Percentiles rank a stretch among this genome's conserved stretches.
phyloP scores from a whole-genome alignment of 495 filamentous ascomycete species.

The Penicillium fimorum region DNA sequence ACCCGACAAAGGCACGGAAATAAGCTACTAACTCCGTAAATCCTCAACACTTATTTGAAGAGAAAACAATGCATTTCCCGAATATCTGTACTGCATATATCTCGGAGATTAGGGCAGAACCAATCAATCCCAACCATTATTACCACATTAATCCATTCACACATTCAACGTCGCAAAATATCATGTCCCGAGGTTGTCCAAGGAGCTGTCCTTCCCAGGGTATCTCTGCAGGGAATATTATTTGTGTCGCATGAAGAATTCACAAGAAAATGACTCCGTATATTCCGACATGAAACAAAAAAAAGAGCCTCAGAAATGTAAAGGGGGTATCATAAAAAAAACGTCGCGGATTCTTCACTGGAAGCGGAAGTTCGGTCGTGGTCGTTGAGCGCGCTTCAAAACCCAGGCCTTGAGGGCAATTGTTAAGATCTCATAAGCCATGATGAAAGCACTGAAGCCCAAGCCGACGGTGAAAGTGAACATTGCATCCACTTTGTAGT shows the following conservation, averaged over 20 bases:
- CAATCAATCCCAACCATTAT: not conserved
- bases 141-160: conserved; percentile 6
- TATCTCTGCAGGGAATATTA: not conserved
- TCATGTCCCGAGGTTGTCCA: not conserved
- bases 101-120: not conserved
- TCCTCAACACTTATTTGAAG: not conserved
- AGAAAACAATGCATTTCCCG: not conserved
- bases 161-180: not conserved
- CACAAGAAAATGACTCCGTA: conserved; percentile 1
- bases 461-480: conserved; percentile 89
- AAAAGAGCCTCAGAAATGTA: conserved; percentile 16
- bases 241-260: not conserved
- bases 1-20: not conserved
- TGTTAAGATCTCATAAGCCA: conserved; percentile 77
- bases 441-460: conserved; percentile 77
- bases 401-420: conserved; percentile 94
- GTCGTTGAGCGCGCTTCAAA: conserved; percentile 54
- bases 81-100: conserved; percentile 8
- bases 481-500: conserved; percentile 74
- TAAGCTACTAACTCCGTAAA: not conserved
- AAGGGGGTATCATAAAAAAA: conserved; percentile 28
- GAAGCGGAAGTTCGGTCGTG: conserved; percentile 27
- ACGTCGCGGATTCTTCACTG: conserved; percentile 12
- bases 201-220: not conserved
- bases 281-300: conserved; percentile 7